phyloP scores from a whole-genome alignment of 2,329 filamentous ascomycete genomes.

The Trichoderma afroharzianum region DNA sequence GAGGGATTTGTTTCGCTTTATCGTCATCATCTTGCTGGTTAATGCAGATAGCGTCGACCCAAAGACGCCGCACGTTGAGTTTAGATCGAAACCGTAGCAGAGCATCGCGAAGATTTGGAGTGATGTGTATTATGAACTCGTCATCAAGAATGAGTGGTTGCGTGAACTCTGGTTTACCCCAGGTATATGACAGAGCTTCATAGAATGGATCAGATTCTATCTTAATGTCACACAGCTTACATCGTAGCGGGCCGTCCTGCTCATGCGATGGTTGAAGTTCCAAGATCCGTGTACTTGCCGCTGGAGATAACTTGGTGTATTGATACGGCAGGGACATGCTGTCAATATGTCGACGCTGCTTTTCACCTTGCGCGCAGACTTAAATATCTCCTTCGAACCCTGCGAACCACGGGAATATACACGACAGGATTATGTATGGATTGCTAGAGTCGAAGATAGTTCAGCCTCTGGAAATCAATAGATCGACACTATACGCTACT shows the following conservation, averaged over 20 bases:
- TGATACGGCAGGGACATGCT: not conserved
- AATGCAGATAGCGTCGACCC: not conserved
- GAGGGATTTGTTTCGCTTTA: not conserved
- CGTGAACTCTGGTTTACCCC: not conserved
- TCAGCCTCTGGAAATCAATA: not conserved
- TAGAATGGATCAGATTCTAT: not conserved
- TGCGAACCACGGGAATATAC: not conserved
- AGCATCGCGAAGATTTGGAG: not conserved
- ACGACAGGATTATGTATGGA: not conserved
- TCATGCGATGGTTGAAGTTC: not conserved
- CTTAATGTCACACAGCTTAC: not conserved
- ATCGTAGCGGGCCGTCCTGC: not conserved
- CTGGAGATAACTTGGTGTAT: not conserved
- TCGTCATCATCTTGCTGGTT: not conserved
- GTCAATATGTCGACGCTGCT: not conserved
- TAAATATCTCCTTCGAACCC: not conserved
- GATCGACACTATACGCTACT: not conserved
- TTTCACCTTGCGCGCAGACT: not conserved
- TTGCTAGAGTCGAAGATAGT: not conserved
- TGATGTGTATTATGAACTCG: not conserved
- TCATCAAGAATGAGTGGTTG: not conserved
- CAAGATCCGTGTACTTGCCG: not conserved
- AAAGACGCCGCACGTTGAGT: not conserved
- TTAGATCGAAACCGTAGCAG: not conserved
- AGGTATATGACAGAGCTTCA: not conserved